These are phyloP conservation scores for Sporobolomyces phaffii DNA, from an alignment of 768 basidiomycete species.

Conservation along the genomic window DNA sequence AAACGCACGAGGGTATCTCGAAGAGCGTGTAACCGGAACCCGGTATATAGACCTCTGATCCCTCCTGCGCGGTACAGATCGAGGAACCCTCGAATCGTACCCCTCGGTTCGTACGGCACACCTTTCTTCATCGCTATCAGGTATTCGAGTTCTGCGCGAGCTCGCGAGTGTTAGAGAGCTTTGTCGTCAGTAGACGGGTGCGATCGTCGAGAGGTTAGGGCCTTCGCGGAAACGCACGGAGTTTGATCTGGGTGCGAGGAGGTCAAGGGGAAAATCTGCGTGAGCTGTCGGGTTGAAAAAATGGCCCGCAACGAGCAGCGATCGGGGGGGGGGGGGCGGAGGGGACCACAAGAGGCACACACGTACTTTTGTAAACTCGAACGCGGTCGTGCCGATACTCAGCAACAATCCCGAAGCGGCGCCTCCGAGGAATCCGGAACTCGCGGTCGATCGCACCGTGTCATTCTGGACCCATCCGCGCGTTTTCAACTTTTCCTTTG, in stretches of 20 bases:
- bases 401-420: conserved; percentile 37
- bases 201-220: background rate
- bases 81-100: conserved; percentile 36
- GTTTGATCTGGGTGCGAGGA: conserved; percentile 30
- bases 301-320: background rate
- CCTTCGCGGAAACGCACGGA: background rate
- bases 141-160: conserved; percentile 37
- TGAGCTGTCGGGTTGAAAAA: too few relatives aligned
- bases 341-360: too few relatives aligned
- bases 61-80: conserved; percentile 38
- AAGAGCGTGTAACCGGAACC: conserved; percentile 36
- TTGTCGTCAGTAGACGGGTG: too few relatives aligned
- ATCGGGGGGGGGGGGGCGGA: too few relatives aligned
- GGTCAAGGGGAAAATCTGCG: too few relatives aligned
- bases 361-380: conserved; percentile 35
- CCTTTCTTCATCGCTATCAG: conserved; percentile 41
- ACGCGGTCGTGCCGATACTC: conserved; percentile 32
- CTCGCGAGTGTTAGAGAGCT: background rate
- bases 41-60: conserved; percentile 39
- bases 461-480: conserved; percentile 53
- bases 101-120: conserved; percentile 37
- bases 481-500: conserved; percentile 66
- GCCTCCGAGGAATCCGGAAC: conserved; percentile 36
- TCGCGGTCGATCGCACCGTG: conserved; percentile 2
- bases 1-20: conserved; percentile 38